These are phyloP conservation scores for Dryadomyces quercivorus DNA, from an alignment of 2,329 filamentous ascomycete genomes.

Conservation along the genomic window DNA sequence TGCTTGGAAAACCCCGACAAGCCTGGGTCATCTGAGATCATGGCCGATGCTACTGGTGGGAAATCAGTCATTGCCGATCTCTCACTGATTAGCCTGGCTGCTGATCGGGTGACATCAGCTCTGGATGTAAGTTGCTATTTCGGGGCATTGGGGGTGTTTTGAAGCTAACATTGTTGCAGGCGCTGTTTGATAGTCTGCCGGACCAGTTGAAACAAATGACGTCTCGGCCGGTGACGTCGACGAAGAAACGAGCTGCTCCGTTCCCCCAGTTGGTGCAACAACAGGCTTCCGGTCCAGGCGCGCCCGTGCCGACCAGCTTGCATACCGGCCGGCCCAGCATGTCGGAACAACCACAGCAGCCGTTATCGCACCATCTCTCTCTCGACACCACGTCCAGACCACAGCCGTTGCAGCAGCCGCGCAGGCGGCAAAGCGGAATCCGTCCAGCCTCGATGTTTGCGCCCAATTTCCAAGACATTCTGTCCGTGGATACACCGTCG, in stretches of 20 bases:
- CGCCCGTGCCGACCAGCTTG: neutral
- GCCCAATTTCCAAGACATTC: conserved; percentile 29
- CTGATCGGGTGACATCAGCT: conserved; percentile 70
- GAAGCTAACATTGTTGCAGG: conserved; percentile 30
- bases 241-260: conserved; percentile 46
- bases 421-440: conserved; percentile 7
- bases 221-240: conserved; percentile 23
- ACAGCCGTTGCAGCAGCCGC: neutral
- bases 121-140: conserved; percentile 48
- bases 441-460: conserved; percentile 18
- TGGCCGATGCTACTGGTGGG: conserved; percentile 75
- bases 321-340: neutral
- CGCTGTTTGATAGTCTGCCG: conserved; percentile 74
- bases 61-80: conserved; percentile 71
- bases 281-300: conserved; percentile 5
- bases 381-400: neutral
- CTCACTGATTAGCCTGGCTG: conserved; percentile 74
- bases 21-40: conserved; percentile 61
- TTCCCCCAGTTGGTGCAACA: conserved; percentile 22
- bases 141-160: neutral
- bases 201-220: conserved; percentile 49
- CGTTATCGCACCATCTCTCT: neutral
- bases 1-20: conserved; percentile 71
- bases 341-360: neutral
- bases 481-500: conserved; percentile 32